A percentile compares a stretch with the other conserved stretches of the same genome.
Conservation (phyloP, 495 filamentous ascomycete genomes). For the Aspergillus panamensis region DNA sequence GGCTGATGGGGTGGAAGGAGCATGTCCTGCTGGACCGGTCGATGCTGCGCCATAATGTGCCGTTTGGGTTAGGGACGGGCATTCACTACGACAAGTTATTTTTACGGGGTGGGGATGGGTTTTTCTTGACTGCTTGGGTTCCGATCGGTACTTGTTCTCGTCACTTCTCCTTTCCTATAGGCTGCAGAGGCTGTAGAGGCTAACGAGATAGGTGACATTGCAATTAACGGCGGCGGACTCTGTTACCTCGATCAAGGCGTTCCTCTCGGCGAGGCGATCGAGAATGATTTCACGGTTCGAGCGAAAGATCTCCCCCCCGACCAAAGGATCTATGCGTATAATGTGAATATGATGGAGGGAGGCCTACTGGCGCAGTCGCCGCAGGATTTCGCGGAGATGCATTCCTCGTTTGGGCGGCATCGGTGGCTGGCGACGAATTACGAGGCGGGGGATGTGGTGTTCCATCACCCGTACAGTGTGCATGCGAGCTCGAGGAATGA, state of each 20-base stretch:
- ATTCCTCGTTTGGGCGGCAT: slow-evolving; percentile 14
- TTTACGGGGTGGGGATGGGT: slow-evolving; percentile 47
- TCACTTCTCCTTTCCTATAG: not conserved
- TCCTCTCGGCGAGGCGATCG: slow-evolving; percentile 18
- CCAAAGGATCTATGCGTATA: slow-evolving; percentile 23
- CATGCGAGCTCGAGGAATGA: slow-evolving; percentile 50
- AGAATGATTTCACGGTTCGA: slow-evolving; percentile 20
- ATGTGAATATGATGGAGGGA: slow-evolving; percentile 22
- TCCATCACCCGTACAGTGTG: slow-evolving; percentile 49
- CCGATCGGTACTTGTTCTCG: slow-evolving; percentile 38
- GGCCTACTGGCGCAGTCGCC: slow-evolving; percentile 22
- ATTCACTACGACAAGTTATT: slow-evolving; percentile 59
- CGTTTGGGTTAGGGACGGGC: slow-evolving; percentile 47
- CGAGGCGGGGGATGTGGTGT: slow-evolving; percentile 54
- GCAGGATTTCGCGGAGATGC: slow-evolving; percentile 18
- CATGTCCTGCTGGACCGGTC: slow-evolving; percentile 40
- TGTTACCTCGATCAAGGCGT: slow-evolving; percentile 47
- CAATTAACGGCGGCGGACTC: slow-evolving; percentile 48
- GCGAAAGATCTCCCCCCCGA: slow-evolving; percentile 16
- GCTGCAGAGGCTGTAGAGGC: too few relatives aligned
- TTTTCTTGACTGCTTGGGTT: slow-evolving; percentile 55
- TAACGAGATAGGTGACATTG: slow-evolving; percentile 36
- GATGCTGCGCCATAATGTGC: slow-evolving; percentile 53
- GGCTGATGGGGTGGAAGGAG: slow-evolving; percentile 46
- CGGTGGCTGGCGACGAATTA: slow-evolving; percentile 48